Base-by-base conservation (phyloP, 2,329 filamentous ascomycete genomes). In the Grosmannia clavigera region DNA sequence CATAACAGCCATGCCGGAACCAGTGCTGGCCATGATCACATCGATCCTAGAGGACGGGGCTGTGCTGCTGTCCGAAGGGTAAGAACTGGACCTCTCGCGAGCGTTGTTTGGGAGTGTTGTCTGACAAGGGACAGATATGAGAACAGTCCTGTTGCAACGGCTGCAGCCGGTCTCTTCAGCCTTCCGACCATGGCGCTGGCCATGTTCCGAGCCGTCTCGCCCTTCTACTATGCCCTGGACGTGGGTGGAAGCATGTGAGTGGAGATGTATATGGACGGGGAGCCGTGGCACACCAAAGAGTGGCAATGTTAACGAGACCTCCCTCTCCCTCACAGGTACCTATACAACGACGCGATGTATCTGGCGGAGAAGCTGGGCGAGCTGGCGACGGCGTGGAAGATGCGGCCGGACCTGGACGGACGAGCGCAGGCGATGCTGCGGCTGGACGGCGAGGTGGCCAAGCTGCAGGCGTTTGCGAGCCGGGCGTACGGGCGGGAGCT, bases 1-100 rank as follows among this genome's bases (percentile, higher is more conserved):
- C 61, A 88, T 96, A 58, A 96, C 92, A 0, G 87, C 88, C 2
- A 87, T 96, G 70, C 92, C 94, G 0, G 86, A 90, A 62, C 82
- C 85, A 4, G 84, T 97, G 14, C 77, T 92, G 25, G 78, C 82
- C 22, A 78, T 89, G 33, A 83, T 92, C 58, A 75, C 77, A 27
- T 68, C 76, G 14, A 78, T 86, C 33, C 70, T 81, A 63, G 80
- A 85, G 62, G 84, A 88, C 64, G 84, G 78, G 1, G 80, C 81
- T 11, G 77, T 75, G 0, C 73, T 92, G 55, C 82, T 82, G 29
- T 68, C 77, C 50, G 72, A 81, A 64, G 70, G 73, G 76, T 75
- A 73, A 25, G 51, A 11, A 10, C 29, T n/a, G 19, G 19, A 11
- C 1, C 10, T 7, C 2, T 33, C 19, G 19, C 40, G 11, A 2